Percentiles rank a stretch among this genome's conserved stretches.
Conservation (phyloP, 352 stramenopile genomes). For the Halophytophthora batemanensis region DNA sequence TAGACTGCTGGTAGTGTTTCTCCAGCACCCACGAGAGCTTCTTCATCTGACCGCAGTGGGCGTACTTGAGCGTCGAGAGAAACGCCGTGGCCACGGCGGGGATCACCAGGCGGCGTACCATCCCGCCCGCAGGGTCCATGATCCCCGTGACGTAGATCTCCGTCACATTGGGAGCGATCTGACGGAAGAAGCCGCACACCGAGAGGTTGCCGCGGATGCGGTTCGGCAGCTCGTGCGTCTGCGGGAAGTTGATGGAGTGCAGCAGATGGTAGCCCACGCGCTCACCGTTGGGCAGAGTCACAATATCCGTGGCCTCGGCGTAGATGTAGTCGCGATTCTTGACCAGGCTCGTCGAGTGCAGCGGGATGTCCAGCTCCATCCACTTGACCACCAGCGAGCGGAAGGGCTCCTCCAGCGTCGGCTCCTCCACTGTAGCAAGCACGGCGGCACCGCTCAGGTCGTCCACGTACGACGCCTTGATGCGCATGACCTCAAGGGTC, state of each 20-base stretch:
- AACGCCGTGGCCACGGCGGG: conserved; percentile 36
- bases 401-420: conserved; percentile 27
- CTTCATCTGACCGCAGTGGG: conserved; percentile 59
- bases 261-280: conserved; percentile 55
- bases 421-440: conserved; percentile 31
- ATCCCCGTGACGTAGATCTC: conserved; percentile 39
- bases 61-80: conserved; percentile 29
- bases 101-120: conserved; percentile 36
- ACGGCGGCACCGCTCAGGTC: conserved; percentile 29
- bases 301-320: conserved; percentile 47
- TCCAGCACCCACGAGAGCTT: conserved; percentile 64
- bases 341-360: conserved; percentile 27
- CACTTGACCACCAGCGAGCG: conserved; percentile 38
- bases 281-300: conserved; percentile 29
- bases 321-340: conserved; percentile 67
- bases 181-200: conserved; percentile 51
- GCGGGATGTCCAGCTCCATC: conserved; percentile 39
- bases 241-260: conserved; percentile 54
- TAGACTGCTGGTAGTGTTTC: conserved; percentile 24
- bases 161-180: conserved; percentile 28
- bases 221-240: conserved; percentile 33
- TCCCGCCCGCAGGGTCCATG: conserved; percentile 31
- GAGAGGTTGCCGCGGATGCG: conserved; percentile 44
- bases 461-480: conserved; percentile 37
- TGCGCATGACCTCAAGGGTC: conserved; percentile 33